Base-by-base conservation (phyloP, 2,329 filamentous ascomycete species). In the Alternaria viburni region DNA sequence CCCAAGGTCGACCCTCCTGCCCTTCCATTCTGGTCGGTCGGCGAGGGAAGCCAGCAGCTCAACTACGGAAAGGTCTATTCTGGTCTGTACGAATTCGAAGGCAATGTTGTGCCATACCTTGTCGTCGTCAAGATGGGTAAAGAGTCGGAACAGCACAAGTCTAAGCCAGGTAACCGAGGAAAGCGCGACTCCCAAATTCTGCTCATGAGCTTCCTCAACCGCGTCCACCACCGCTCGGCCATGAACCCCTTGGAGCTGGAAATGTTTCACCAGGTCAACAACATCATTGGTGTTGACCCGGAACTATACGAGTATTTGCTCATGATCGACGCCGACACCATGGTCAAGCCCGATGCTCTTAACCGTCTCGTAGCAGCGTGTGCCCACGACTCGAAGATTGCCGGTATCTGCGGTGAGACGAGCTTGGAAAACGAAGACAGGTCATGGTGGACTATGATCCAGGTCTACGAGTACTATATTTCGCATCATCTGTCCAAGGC, bases 61-160 rank as follows among this genome's bases (percentile, higher is more conserved):
- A 99, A 99, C 82, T 98, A 97, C 76, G 96, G 94, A 77, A 99
- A 99, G 79, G 94, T 99, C 15, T 99, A 98, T 81, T 98, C 95
- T 52, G 96, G 96, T 76, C 87, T 99, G 3, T 99, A 99, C 80
- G 96, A 99, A 79, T 97, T 89, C 65, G 94, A 99, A 84, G 96
- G 95, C 81, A 97, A 97, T 71, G 94, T 99, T 4, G 96, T 99
- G 11, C 96, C 96, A 0, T 99, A 97, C 75, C 83, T 99, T 25
- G 96, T 99, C 11, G 86, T 99, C 23, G 95, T 98, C 79, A 99
- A 99, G 84, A 91, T 97, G 64, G 96, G 96, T 78, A 98, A 97
- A 82, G 93, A 97, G 79, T 97, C 94, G 6, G 96, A 99, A 80
- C 93, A 97, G 79, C 84, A 82, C 75, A 96, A 95, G 82, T 85